Conservation (phyloP, 352 stramenopile genomes). For the Phytophthora citrophthora region DNA sequence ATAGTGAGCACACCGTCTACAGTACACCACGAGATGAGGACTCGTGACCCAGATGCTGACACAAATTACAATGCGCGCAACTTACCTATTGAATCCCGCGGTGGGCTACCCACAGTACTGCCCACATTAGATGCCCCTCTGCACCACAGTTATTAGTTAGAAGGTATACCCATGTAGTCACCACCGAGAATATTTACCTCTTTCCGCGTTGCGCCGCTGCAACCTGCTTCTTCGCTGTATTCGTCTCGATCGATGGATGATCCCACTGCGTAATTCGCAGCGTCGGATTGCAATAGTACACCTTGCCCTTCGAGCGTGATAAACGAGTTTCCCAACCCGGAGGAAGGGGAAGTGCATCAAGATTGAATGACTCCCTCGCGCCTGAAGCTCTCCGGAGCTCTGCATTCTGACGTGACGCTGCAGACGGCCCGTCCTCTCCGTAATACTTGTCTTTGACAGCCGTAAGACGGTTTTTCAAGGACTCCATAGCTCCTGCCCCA, state of each 20-base stretch:
- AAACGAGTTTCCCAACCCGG: constrained; percentile 80
- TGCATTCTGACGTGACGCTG: constrained; percentile 16
- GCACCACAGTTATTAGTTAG: neutral
- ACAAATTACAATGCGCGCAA: neutral
- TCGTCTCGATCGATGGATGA: constrained; percentile 68
- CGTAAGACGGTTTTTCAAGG: constrained; percentile 69
- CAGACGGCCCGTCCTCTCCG: constrained; percentile 42
- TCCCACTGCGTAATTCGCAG: constrained; percentile 86
- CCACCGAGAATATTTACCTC: constrained; percentile 20
- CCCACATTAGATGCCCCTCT: constrained; percentile 35
- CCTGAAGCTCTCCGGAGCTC: constrained; percentile 20
- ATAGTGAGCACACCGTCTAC: constrained; percentile 52
- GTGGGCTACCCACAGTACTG: constrained; percentile 23
- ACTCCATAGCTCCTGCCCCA: constrained; percentile 69
- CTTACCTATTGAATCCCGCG: constrained; percentile 46
- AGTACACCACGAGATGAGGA: constrained; percentile 3
- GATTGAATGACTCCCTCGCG: constrained; percentile 64
- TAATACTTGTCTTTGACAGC: constrained; percentile 89
- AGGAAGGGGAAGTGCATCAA: constrained; percentile 75
- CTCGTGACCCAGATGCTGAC: neutral
- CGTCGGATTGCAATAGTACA: constrained; percentile 86
- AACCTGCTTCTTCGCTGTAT: constrained; percentile 66
- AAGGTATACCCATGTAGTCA: neutral
- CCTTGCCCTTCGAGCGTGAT: constrained; percentile 85
- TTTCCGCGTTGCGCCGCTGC: constrained; percentile 47